Evolutionary conservation across 345 rosid species (phyloP), one percentile per base, ranked within the genome.

Genomic region (Jatropha curcas): DNA sequence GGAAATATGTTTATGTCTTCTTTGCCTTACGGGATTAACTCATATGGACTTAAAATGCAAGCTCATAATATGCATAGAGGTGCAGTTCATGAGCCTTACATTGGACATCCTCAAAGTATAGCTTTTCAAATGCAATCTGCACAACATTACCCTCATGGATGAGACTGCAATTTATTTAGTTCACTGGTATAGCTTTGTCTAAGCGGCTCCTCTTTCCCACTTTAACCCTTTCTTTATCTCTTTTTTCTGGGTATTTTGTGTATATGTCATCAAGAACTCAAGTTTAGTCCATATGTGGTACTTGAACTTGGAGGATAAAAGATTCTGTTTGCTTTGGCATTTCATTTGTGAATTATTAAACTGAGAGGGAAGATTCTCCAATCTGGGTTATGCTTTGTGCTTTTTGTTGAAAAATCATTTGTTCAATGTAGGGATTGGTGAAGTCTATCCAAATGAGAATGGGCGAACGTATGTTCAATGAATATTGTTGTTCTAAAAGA

Each of bases 71-170:
- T 73, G 56, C 80, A 73, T 17, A 77, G 84, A 55, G 73, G 53
- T 67, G 68, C 71, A 50, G 65, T 62, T 56, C 69, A 75, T 56
- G 83, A 77, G 22, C 72, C 88, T 62, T 82, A 55, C 66, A 46
- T 60, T 31, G 84, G 88, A 57, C n/a, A n/a, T n/a, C 71, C 76
- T 75, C 88, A 84, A 71, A 82, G 74, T 71, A 25, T 76, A 70
- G 80, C 59, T 58, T 84, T 86, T 71, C 86, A 81, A 74, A 78
- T 84, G 86, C 89, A 82, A 68, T 70, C 88, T 3, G 66, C 73
- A 9, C 84, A 75, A 60, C 79, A 72, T 63, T 83, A 83, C 64
- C 85, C 81, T 34, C 86, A 79, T 35, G 87, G 83, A 62, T 85
- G 79, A 89, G 50, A 68, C n/a, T 48, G 7, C 13, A 8, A 55